phyloP scores from a whole-genome alignment of 2,329 filamentous ascomycete species.

The Podosphaera aphanis region DNA sequence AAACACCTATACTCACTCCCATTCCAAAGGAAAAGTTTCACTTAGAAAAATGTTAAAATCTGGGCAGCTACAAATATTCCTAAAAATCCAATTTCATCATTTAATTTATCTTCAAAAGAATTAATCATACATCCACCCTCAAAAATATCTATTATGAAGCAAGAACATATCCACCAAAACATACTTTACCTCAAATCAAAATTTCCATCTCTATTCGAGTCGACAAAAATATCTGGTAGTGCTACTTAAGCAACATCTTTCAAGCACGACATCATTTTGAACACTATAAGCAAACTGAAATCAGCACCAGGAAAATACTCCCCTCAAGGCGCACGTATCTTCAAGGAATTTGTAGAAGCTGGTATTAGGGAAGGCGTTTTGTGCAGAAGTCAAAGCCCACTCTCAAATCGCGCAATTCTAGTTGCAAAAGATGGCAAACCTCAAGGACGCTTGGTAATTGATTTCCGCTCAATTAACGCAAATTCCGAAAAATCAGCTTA shows the following conservation, averaged over 20 bases:
- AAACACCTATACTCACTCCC: neutral
- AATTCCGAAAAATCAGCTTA: neutral
- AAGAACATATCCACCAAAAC: neutral
- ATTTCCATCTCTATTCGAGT: neutral
- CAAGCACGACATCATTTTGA: neutral
- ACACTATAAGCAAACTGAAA: neutral
- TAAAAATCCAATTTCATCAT: neutral
- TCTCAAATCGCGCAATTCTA: slow-evolving; percentile 1
- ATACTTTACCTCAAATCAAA: neutral
- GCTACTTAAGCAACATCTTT: neutral
- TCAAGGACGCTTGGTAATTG: neutral
- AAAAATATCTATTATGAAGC: neutral
- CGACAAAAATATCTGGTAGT: neutral
- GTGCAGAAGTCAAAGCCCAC: neutral
- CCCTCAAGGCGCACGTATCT: neutral
- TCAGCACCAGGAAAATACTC: neutral
- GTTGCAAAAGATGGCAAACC: neutral
- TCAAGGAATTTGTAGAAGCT: neutral
- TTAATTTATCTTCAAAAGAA: neutral
- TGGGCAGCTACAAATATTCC: neutral
- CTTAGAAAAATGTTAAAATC: too few relatives aligned
- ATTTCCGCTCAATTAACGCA: neutral
- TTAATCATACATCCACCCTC: neutral
- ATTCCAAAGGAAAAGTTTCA: too few relatives aligned
- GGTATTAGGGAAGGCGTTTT: neutral